Percentiles rank a stretch among this genome's conserved stretches.
Conservation (phyloP, 2,329 filamentous ascomycete genomes). For the Colletotrichum orchidophilum region DNA sequence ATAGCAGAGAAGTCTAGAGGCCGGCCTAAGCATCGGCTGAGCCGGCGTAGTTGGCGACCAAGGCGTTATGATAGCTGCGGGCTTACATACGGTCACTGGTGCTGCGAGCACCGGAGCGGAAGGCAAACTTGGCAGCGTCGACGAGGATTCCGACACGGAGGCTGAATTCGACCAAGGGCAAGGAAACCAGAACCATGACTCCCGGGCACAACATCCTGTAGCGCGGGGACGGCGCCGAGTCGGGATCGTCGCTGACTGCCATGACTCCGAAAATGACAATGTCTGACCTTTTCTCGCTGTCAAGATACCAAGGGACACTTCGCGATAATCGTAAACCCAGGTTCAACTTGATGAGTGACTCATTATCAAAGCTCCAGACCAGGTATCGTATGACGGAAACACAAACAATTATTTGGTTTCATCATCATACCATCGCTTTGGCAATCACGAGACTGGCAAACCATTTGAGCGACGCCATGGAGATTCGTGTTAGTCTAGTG, state of each 20-base stretch:
- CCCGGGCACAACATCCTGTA: conserved; percentile 56
- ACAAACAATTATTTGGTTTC: no score
- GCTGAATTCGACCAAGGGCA: conserved; percentile 51
- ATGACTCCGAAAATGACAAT: conserved; percentile 44
- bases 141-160: conserved; percentile 49
- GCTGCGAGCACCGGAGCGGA: conserved; percentile 41
- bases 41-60: conserved; percentile 48
- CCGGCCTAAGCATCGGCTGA: conserved; percentile 42
- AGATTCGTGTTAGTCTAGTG: no score
- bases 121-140: conserved; percentile 46
- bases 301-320: conserved; percentile 45
- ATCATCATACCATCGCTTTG: no score
- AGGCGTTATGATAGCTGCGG: conserved; percentile 43
- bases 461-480: no score
- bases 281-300: conserved; percentile 41
- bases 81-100: conserved; percentile 45
- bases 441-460: no score
- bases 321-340: conserved; percentile 59
- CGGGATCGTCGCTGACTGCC: conserved; percentile 39
- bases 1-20: conserved; percentile 51
- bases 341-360: conserved; percentile 43
- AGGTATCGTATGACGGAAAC: no score
- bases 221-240: conserved; percentile 47
- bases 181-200: conserved; percentile 53
- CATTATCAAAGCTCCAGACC: background rate